Conservation (phyloP, 148 eudicot species). For the Hydrangea macrophylla region DNA sequence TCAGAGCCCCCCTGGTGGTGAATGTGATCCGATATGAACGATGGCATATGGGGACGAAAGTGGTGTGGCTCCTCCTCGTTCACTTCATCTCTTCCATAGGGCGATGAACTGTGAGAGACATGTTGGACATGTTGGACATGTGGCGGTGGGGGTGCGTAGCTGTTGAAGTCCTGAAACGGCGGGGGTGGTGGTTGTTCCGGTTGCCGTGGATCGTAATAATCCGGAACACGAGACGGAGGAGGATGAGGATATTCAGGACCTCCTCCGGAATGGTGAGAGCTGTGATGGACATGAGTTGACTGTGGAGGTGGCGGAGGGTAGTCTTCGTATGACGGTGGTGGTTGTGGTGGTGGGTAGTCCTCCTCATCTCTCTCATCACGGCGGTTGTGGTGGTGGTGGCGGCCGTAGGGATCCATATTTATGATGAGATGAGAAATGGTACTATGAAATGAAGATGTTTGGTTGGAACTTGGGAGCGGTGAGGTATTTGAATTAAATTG, state of each 20-base stretch:
- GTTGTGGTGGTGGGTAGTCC: slow-evolving; percentile 31
- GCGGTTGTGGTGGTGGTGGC: slow-evolving; percentile 27
- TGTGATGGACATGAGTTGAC: slow-evolving; percentile 17
- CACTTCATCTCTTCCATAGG: no score
- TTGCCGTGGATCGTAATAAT: not conserved
- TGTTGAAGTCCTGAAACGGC: not conserved
- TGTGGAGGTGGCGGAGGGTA: slow-evolving; percentile 29
- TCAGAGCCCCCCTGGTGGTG: slow-evolving; percentile 20
- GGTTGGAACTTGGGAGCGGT: no score
- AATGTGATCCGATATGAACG: slow-evolving; percentile 29
- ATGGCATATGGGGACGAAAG: slow-evolving; percentile 50
- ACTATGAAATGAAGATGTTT: no score
- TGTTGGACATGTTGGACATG: slow-evolving; percentile 13
- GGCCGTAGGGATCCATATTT: no score
- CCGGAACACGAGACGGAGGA: no score
- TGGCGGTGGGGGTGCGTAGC: slow-evolving; percentile 14
- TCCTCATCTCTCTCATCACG: slow-evolving; percentile 15
- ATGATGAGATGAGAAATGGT: no score
- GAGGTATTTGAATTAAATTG: no score
- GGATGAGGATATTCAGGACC: slow-evolving; percentile 16
- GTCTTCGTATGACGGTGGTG: slow-evolving; percentile 16
- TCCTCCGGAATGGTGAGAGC: slow-evolving; percentile 11
- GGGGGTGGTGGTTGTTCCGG: not conserved
- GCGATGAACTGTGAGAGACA: slow-evolving; percentile 22
- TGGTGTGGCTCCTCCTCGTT: slow-evolving; percentile 23